phyloP scores from a whole-genome alignment of 2,329 filamentous ascomycete genomes.

The Ophiobolus disseminans region DNA sequence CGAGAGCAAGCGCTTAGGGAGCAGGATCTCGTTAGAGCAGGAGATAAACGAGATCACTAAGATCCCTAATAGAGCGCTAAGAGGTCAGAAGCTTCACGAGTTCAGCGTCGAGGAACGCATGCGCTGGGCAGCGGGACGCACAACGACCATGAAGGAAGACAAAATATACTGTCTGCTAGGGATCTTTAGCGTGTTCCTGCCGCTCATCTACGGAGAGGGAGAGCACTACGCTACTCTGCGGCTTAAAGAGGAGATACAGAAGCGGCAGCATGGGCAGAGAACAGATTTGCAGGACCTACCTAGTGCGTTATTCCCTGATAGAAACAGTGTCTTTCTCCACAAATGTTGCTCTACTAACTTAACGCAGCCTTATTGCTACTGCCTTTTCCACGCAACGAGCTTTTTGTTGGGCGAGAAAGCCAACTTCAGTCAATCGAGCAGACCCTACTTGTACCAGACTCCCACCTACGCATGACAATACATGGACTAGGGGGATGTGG shows the following conservation, averaged over 20 bases:
- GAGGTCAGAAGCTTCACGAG: conserved; percentile 13
- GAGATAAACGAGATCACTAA: conserved; percentile 19
- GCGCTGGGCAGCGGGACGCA: conserved; percentile 30
- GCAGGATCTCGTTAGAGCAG: conserved; percentile 15
- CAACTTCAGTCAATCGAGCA: conserved; percentile 19
- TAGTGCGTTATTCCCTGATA: neutral
- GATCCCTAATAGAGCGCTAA: conserved; percentile 14
- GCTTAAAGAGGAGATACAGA: conserved; percentile 22
- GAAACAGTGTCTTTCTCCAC: neutral
- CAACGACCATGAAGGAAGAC: conserved; percentile 30
- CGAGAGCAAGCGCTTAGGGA: conserved; percentile 16
- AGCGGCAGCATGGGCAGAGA: conserved; percentile 15
- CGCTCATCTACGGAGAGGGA: conserved; percentile 16
- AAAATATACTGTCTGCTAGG: conserved; percentile 32
- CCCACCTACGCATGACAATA: conserved; percentile 18
- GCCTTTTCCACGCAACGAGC: conserved; percentile 19
- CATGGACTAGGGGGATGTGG: conserved; percentile 24
- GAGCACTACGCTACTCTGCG: conserved; percentile 21
- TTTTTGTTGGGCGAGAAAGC: conserved; percentile 20
- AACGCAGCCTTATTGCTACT: conserved; percentile 15
- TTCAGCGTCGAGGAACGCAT: conserved; percentile 28
- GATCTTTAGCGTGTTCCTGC: conserved; percentile 27
- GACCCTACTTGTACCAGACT: conserved; percentile 11
- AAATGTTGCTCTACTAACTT: conserved; percentile 9
- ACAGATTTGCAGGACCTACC: neutral